Conservation (phyloP, 1,284 basidiomycete genomes). For the Wallemia mellicola region DNA sequence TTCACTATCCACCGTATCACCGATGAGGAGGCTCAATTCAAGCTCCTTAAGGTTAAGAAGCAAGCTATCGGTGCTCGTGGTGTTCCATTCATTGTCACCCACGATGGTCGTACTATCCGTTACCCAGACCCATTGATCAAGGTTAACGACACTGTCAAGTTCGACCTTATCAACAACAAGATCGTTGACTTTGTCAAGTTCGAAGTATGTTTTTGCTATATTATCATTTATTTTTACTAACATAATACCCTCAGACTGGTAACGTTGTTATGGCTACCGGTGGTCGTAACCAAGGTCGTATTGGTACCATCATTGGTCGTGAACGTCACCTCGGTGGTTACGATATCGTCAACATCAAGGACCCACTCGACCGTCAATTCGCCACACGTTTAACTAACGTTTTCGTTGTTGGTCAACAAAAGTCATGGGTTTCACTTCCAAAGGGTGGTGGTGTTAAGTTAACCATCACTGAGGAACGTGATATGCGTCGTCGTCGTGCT, state of each 20-base stretch:
- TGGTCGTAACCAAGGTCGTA: constrained; percentile 97
- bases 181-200: constrained; percentile 84
- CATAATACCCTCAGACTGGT: constrained; percentile 32
- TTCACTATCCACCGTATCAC: constrained; percentile 99
- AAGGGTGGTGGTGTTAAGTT: constrained; percentile 96
- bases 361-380: constrained; percentile 78
- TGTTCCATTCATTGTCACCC: constrained; percentile 89
- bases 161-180: constrained; percentile 81
- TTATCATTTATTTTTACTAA: background rate
- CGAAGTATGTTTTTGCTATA: constrained; percentile 13
- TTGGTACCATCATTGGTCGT: constrained; percentile 75
- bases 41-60: constrained; percentile 86
- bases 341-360: constrained; percentile 92
- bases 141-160: constrained; percentile 95
- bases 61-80: constrained; percentile 75
- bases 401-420: constrained; percentile 83
- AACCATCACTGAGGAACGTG: constrained; percentile 58
- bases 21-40: constrained; percentile 87
- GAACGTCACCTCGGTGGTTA: constrained; percentile 96
- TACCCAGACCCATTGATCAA: constrained; percentile 91
- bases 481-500: constrained; percentile 12
- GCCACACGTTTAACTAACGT: constrained; percentile 95
- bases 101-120: constrained; percentile 97
- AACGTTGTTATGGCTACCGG: constrained; percentile 96
- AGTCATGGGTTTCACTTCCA: constrained; percentile 90